Percentiles rank a stretch among this genome's conserved stretches.
phyloP scores from a whole-genome alignment of 495 filamentous ascomycete genomes.

The Penicillium argentinense region DNA sequence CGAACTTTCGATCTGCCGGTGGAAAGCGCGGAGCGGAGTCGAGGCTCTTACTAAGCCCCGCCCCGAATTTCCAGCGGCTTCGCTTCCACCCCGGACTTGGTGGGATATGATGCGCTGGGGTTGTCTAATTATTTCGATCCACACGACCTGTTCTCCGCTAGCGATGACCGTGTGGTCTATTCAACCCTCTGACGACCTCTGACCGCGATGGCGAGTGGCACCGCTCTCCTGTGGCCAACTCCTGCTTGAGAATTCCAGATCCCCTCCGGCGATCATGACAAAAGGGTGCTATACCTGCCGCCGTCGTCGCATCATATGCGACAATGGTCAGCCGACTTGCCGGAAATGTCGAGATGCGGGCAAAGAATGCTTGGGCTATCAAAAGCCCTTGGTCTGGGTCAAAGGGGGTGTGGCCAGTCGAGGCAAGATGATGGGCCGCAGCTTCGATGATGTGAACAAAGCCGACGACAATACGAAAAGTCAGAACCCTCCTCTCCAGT shows the following conservation, averaged over 20 bases:
- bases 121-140: neutral
- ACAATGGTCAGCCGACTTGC: conserved; percentile 62
- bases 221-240: conserved; percentile 18
- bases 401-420: conserved; percentile 51
- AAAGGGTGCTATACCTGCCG: conserved; percentile 53
- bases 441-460: conserved; percentile 40
- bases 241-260: conserved; percentile 13
- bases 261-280: conserved; percentile 33
- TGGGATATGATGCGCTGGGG: conserved; percentile 3
- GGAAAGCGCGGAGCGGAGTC: neutral
- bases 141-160: neutral
- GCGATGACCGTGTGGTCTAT: conserved; percentile 16
- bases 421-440: conserved; percentile 53
- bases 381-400: conserved; percentile 54
- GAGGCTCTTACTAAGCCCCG: conserved; percentile 21
- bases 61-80: conserved; percentile 9
- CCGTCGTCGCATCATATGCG: conserved; percentile 54
- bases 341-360: conserved; percentile 63
- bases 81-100: too few species aligned
- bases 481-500: neutral
- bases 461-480: conserved; percentile 1
- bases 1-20: neutral
- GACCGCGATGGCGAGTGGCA: conserved; percentile 29
- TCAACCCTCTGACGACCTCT: conserved; percentile 9
- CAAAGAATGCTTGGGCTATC: conserved; percentile 62